These are phyloP conservation scores for Phylloboletellus chloephorus DNA, from an alignment of 1,284 basidiomycete genomes.

Conservation along the genomic window DNA sequence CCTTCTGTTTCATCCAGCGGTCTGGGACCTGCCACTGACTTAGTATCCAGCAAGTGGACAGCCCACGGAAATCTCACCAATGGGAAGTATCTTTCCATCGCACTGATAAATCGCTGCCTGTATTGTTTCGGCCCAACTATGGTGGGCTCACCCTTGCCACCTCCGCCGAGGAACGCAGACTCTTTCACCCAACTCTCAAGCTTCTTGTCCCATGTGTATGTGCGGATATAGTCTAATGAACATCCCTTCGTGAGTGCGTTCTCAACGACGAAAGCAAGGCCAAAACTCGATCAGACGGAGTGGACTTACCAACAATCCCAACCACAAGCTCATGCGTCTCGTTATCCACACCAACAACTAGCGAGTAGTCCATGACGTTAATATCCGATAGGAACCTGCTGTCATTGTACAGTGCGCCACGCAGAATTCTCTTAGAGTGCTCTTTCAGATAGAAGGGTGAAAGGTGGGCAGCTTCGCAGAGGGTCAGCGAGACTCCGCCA, in stretches of 20 bases:
- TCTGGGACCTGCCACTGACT: conserved; percentile 59
- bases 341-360: conserved; percentile 91
- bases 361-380: conserved; percentile 99
- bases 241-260: conserved; percentile 5
- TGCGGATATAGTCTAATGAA: conserved; percentile 79
- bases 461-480: conserved; percentile 52
- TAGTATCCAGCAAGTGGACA: conserved; percentile 1
- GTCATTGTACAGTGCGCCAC: conserved; percentile 90
- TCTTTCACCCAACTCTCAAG: conserved; percentile 98
- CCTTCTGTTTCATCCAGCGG: conserved; percentile 81
- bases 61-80: conserved; percentile 44
- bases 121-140: conserved; percentile 87
- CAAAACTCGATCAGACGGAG: neutral
- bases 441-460: conserved; percentile 93
- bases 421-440: conserved; percentile 89
- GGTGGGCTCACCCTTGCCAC: conserved; percentile 81
- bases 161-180: conserved; percentile 78
- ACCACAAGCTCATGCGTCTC: conserved; percentile 81
- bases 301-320: conserved; percentile 85
- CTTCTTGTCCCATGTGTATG: conserved; percentile 98
- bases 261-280: neutral
- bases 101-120: conserved; percentile 81
- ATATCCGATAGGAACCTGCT: conserved; percentile 91
- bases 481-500: conserved; percentile 10
- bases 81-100: conserved; percentile 92